phyloP scores from a whole-genome alignment of 257 asterid genomes.

The Nicotiana sylvestris region DNA sequence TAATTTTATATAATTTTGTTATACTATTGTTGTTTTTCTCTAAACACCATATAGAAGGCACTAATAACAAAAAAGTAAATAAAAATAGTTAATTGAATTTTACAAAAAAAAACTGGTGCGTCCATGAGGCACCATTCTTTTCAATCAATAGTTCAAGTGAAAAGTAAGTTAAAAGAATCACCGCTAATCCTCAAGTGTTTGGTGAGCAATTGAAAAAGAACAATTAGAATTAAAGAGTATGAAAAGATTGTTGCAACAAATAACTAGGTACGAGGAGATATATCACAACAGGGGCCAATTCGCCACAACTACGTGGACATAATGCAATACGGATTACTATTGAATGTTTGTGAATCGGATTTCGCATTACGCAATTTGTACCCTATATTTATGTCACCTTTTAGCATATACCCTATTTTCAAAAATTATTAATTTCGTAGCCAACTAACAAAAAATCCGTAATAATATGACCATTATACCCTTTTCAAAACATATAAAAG shows the following conservation, averaged over 20 bases:
- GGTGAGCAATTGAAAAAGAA: neutral
- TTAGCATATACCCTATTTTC: too few relatives aligned
- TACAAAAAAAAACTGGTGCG: neutral
- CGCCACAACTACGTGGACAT: neutral
- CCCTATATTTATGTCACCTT: too few relatives aligned
- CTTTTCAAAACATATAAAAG: too few relatives aligned
- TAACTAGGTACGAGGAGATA: neutral
- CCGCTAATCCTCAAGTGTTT: neutral
- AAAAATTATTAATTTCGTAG: too few relatives aligned
- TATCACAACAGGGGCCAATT: neutral
- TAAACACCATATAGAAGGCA: neutral
- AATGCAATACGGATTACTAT: neutral
- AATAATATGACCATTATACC: too few relatives aligned
- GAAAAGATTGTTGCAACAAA: neutral
- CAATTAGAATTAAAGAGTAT: neutral
- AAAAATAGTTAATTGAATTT: neutral
- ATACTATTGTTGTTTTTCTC: neutral
- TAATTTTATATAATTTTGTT: neutral
- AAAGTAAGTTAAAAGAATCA: neutral
- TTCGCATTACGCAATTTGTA: too few relatives aligned
- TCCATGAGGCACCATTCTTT: neutral
- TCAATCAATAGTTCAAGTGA: neutral
- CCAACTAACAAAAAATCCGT: too few relatives aligned
- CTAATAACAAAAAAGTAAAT: neutral
- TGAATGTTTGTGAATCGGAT: neutral